Base-by-base conservation (phyloP, 1,139 yeast species). In the Eremothecium coryli region DNA sequence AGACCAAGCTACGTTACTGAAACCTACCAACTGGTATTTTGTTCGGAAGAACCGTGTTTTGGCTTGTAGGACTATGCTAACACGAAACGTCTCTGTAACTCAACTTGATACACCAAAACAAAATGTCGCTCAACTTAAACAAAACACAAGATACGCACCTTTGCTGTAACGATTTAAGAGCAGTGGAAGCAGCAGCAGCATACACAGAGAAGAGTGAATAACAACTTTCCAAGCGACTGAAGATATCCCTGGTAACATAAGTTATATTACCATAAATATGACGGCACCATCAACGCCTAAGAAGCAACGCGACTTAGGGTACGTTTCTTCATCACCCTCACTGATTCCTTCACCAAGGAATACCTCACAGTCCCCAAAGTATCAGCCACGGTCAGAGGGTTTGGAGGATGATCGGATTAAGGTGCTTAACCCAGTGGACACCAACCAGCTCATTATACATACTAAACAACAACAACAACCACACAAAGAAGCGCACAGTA, bases 361-460 rank as follows among this genome's bases (percentile, higher is more conserved):
- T 18, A 17, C 30, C 11, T 27, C 22, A 14, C n/a, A 17, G 20
- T 27, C 30, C 22, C 38, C 38, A 10, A 35, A 35, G 27, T 35
- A 35, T 34, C 27, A 31, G 23, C 38, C 38, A 5, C 30, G 30
- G 4, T 16, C 30, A 4, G 30, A 27, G 7, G 30, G 17, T 10
- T 10, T 18, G 3, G 30, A 27, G 9, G 30, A 27, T 10, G 17
- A 17, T 14, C 30, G 30, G 4, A 16, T 27, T 9, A 16, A 18
- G 13, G 30, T 27, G 30, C 30, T 27, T 18, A 27, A 27, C 14
- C 30, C 30, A 5, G 30, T 27, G 30, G 30, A 27, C 17, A 27
- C 30, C 22, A 27, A 27, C 7, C 30, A 27, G 14, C 20, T 27
- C 30, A 27, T 14, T 17, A 14, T 5, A n/a, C 22, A 15, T 18